A percentile compares a stretch with the other conserved stretches of the same genome.
phyloP scores from a whole-genome alignment of 306 rosid genomes.

The Prunus persica region Prunus_persica_NCBIv2 NC_034015.1:18690501-18691000 shows the following conservation, averaged over 20 bases:
- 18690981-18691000: background rate
- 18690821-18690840: constrained; percentile 45
- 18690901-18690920: background rate
- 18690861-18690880: constrained; percentile 12
- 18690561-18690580: constrained; percentile 37
- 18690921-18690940: constrained; percentile 9
- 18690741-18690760: constrained; percentile 53
- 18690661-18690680: constrained; percentile 51
- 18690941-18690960: constrained; percentile 6
- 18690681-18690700: constrained; percentile 31
- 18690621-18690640: constrained; percentile 49
- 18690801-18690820: constrained; percentile 48
- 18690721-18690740: constrained; percentile 40
- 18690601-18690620: constrained; percentile 33
- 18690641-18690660: constrained; percentile 45
- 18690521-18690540: constrained; percentile 41
- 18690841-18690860: background rate
- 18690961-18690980: background rate
- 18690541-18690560: constrained; percentile 42
- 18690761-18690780: constrained; percentile 47
- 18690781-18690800: constrained; percentile 54
- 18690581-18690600: constrained; percentile 46
- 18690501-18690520: constrained; percentile 17
- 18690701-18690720: constrained; percentile 24
- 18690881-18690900: background rate